Evolutionary conservation across 2,329 filamentous ascomycete genomes (phyloP), one percentile per base, ranked within the genome.

Genomic region (Calonectria pteridis): DNA sequence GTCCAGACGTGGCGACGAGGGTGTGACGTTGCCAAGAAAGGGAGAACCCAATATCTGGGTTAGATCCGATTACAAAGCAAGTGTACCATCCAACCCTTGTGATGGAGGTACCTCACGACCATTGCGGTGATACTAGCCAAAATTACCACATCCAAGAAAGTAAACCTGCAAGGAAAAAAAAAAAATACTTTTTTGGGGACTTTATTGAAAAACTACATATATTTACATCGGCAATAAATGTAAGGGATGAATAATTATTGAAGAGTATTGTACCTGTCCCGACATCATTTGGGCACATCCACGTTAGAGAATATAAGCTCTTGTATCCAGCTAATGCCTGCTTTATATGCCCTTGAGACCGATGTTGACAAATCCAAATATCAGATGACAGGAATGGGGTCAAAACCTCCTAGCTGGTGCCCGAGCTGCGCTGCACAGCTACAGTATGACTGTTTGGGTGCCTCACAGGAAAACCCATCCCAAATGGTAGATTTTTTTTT

Each of bases 41-140:
- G 11, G 65, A 59, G 13, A 50, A 55, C 28, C 40, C 28, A 26
- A 50, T 26, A 23, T 62, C 58, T 28, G 46, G 66, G 66, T 35
- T 68, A 59, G 66, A 50, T 55, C 33, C 40, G 53, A 63, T 69
- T 50, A 69, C 55, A 63, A 69, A 69, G 67, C 67, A 69, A 49
- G 11, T 23, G 28, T 37, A 20, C 18, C 20, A 18, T 43, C 18
- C 40, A 43, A 43, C 40, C 16, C 37, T 40, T 40, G 37, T 14
- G 37, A 16, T 16, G 14, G 5, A 40, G 37, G 14, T 18, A 40
- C 37, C 18, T 40, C 4, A 40, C 37, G 18, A 18, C 40, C 40
- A n/a, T 6, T 20, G 18, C 40, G n/a, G 16, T 18, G 9, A 43
- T 18, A n/a, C 3, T 20, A 7, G 40, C 18, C 40, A 43, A 43